Percentiles rank a stretch among this genome's conserved stretches.
These are phyloP conservation scores for Plasmodium berghei DNA, from an alignment of 169 alveolate genomes.

Conservation along the genomic window DNA sequence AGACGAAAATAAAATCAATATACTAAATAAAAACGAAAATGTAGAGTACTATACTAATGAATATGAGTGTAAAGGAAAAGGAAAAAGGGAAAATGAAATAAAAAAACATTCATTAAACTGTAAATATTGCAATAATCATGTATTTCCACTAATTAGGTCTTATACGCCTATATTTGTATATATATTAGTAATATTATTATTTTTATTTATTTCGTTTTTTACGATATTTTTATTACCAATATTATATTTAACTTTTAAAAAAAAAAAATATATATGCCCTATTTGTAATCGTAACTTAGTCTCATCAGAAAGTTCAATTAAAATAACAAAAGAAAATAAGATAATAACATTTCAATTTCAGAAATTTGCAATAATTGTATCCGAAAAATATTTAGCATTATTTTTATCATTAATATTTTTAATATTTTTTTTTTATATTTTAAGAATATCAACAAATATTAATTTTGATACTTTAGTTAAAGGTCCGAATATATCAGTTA, in stretches of 20 bases:
- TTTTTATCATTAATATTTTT: constrained; percentile 41
- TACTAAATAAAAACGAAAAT: constrained; percentile 1
- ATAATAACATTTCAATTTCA: constrained; percentile 57
- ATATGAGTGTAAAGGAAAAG: not conserved
- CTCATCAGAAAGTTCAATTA: constrained; percentile 32
- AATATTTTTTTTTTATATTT: constrained; percentile 53
- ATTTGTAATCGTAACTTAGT: constrained; percentile 14
- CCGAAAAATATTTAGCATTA: constrained; percentile 61
- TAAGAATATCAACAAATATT: constrained; percentile 41
- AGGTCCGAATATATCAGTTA: constrained; percentile 37
- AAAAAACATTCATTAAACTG: constrained; percentile 18
- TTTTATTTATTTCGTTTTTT: constrained; percentile 35
- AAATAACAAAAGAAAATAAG: constrained; percentile 51
- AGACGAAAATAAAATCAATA: constrained; percentile 3
- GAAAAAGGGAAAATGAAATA: not conserved
- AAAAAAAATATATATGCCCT: constrained; percentile 47
- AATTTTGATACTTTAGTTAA: constrained; percentile 41
- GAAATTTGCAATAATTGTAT: constrained; percentile 57
- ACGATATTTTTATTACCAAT: constrained; percentile 53
- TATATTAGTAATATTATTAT: constrained; percentile 21
- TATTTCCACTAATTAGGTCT: constrained; percentile 13
- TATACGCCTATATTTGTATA: constrained; percentile 53
- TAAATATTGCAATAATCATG: constrained; percentile 43
- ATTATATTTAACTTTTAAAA: constrained; percentile 44
- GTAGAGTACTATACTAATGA: not conserved